Base-by-base conservation (phyloP, 2,329 filamentous ascomycete genomes). In the Penicillium sp. region DNA sequence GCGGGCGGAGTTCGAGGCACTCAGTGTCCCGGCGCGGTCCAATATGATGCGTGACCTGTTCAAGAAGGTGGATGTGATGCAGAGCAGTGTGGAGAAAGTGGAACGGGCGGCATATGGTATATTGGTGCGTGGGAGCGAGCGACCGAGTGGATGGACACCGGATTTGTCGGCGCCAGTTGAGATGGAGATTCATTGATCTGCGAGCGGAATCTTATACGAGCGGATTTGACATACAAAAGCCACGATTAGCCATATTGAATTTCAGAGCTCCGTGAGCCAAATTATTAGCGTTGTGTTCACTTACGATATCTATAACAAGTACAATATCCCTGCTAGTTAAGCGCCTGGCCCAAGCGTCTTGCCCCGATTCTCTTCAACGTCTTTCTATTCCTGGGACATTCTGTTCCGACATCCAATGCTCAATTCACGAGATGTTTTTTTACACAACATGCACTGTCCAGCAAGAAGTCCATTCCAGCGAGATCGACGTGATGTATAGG, bases 121-220 rank as follows among this genome's bases (percentile, higher is more conserved):
- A 64, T 86, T 89, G 29, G 90, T 99, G 22, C 82, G 95, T 52
- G 93, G 93, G 0, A 90, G 88, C 52, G 95, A 99, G 79, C 80
- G 92, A 60, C 93, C 93, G 0, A 90, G 89, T 70, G 93, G 93
- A 0, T 98, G 93, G 93, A 84, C 95, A 70, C 93, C 93, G 4
- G 93, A 96, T 70, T 74, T 90, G 70, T 76, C 78, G 24, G 77
- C 68, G 22, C 74, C 74, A 21, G 71, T 71, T 51, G 72, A 73
- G 47, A 72, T 76, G 48, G 72, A 77, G 49, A 72, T 65, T 50
- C 75, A 75, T 63, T 78, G 59, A 73, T 29, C 21, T 49, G 35
- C 3, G n/a, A 19, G 14, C 29, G 11, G 27, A 31, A 13, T 31
- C 11, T 3, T 31, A 13, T 31, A 14, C 11, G 11, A 16, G 13